Evolutionary conservation across 495 filamentous ascomycete genomes (phyloP).

Genomic region (Penicillium tannophilum): DNA sequence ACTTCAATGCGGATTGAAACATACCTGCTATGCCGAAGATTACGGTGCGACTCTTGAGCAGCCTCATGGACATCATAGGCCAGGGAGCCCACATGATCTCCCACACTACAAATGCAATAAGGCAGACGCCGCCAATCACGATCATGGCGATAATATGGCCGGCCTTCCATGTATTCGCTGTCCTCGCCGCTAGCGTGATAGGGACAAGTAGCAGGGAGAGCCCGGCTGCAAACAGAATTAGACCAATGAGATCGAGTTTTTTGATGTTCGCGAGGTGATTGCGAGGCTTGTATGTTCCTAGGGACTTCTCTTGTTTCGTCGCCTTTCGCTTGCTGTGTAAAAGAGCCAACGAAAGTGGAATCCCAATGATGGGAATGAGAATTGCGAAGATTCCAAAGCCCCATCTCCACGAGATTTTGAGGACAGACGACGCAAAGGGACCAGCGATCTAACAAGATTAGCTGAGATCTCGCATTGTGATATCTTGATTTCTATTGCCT

Average conservation of each 20-base stretch:
- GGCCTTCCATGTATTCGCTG: background rate
- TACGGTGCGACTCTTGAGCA: background rate
- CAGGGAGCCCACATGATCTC: background rate
- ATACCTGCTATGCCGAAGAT: background rate
- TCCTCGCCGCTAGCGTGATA: background rate
- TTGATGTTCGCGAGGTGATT: background rate
- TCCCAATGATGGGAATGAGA: background rate
- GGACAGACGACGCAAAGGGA: background rate
- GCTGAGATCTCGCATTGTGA: background rate
- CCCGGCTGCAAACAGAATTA: background rate
- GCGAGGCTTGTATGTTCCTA: background rate
- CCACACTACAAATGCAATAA: background rate
- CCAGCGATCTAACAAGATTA: background rate
- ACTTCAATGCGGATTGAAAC: background rate
- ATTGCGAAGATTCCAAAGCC: slow-evolving; percentile 2
- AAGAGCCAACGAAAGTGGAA: background rate
- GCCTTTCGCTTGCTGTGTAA: background rate
- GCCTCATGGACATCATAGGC: background rate
- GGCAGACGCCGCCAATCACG: background rate
- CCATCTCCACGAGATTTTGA: background rate
- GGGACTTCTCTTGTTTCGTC: background rate
- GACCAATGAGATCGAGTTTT: background rate
- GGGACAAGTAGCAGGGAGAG: background rate
- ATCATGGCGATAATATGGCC: background rate
- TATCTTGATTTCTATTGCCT: background rate